Evolutionary conservation across 1,284 basidiomycete species (phyloP), one percentile per base, ranked within the genome.

Genomic region (Marasmius fiardii): DNA sequence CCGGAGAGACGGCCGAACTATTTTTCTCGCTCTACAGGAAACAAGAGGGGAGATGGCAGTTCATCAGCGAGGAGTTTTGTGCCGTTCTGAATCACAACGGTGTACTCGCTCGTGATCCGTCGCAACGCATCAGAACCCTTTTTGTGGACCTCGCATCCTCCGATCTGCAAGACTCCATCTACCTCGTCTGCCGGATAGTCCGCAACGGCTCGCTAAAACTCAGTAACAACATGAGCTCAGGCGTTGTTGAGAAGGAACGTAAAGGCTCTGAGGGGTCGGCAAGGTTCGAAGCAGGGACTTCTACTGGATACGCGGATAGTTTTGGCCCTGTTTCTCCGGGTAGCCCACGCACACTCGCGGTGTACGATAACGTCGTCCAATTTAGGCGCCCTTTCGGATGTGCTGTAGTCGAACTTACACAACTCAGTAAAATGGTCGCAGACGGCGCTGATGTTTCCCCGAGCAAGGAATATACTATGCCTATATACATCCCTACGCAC

Each of bases 51-150:
- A 28, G 31, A n/a, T 49, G 47, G 6, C 86, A 91, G 41, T 98
- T 97, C 70, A 82, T 98, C 45, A 96, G 94, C 0, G 96, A 99
- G 70, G 96, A 98, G 21, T 97, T 90, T 67, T 95, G 92, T 65
- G 86, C 87, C 18, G 75, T 96, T 37, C 81, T 98, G 26, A 95
- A 96, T 68, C 92, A 95, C 71, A 92, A 95, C 58, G 95, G 95
- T 8, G 89, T 90, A 23, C 83, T 92, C 10, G 85, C 89, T 5
- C 82, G 89, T 7, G 86, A 95, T 64, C 83, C 86, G 0, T 71
- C 79, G 5, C 78, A 76, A 26, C 82, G 82, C 43, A 86, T 93
- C 26, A 85, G 90, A 44, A 93, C 94, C 0, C 76, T 98, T 16
- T 99, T 98, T 72, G 89, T 83, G 6, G 95, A 98, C 65, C 80